These are phyloP conservation scores for Dactylellina drechsleri DNA, from an alignment of 2,329 filamentous ascomycete species.

Conservation along the genomic window DNA sequence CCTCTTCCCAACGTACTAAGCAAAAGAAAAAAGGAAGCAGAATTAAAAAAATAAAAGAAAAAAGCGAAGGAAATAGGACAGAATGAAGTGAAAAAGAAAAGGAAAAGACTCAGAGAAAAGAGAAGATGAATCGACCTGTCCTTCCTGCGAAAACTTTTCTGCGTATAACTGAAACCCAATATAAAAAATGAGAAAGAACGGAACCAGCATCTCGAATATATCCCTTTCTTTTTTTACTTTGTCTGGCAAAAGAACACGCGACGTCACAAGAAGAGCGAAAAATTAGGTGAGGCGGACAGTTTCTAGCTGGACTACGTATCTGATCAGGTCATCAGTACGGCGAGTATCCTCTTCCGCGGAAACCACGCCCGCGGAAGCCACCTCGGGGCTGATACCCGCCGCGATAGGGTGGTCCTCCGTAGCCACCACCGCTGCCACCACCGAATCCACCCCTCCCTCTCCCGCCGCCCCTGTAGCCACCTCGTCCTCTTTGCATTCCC, in stretches of 20 bases:
- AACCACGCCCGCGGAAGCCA: conserved; percentile 69
- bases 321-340: conserved; percentile 68
- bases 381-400: conserved; percentile 53
- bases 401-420: conserved; percentile 59
- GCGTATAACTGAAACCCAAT: conserved; percentile 33
- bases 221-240: neutral
- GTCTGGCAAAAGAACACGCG: neutral
- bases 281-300: no score
- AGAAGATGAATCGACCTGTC: conserved; percentile 15
- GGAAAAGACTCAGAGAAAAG: conserved; percentile 44
- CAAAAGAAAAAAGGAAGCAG: conserved; percentile 2
- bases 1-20: neutral
- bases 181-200: conserved; percentile 23
- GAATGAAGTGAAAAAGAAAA: conserved; percentile 31
- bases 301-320: conserved; percentile 25
- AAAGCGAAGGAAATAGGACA: neutral
- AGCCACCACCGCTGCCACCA: conserved; percentile 66
- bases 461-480: conserved; percentile 65
- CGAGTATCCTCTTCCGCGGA: conserved; percentile 70
- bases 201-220: conserved; percentile 9
- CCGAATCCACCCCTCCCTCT: conserved; percentile 66
- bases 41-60: conserved; percentile 20
- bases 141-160: conserved; percentile 39
- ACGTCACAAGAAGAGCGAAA: neutral
- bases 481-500: conserved; percentile 85